Percentiles rank a stretch among this genome's conserved stretches.
Evolutionary conservation across 164 flowering plant species (phyloP).

Genomic region (Cinnamomum micranthum): DNA sequence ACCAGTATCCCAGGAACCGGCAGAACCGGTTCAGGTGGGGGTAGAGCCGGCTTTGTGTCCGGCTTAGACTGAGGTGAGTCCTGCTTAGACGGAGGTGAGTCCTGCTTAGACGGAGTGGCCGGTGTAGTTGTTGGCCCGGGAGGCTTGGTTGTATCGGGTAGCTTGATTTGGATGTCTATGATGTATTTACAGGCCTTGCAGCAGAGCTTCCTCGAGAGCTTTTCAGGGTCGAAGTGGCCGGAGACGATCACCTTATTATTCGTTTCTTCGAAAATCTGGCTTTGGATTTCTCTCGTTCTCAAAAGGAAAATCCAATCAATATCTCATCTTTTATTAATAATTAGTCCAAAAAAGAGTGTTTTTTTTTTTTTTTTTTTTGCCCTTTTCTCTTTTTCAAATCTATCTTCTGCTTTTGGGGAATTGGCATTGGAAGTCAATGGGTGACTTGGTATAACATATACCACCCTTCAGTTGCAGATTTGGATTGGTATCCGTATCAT

Average conservation of each 20-base stretch:
- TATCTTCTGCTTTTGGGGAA: not conserved
- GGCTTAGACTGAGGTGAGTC: too few relatives aligned
- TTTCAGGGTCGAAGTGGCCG: constrained; percentile 16
- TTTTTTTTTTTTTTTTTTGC: too few relatives aligned
- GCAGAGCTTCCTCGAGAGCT: constrained; percentile 8
- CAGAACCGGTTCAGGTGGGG: not conserved
- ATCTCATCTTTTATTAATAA: not conserved
- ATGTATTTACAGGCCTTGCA: constrained; percentile 15
- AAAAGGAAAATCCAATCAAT: not conserved
- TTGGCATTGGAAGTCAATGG: not conserved
- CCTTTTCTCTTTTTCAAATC: too few relatives aligned
- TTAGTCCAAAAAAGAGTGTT: too few relatives aligned
- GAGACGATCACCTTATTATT: constrained; percentile 14
- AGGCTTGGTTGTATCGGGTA: not conserved
- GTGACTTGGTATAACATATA: not conserved
- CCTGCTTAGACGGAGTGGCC: too few relatives aligned
- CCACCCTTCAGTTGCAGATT: too few relatives aligned
- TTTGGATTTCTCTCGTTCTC: constrained; percentile 12
- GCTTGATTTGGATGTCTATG: constrained; percentile 1
- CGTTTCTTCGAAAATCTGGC: constrained; percentile 7
- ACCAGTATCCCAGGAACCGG: not conserved
- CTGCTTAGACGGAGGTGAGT: too few relatives aligned
- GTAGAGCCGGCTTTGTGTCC: too few relatives aligned
- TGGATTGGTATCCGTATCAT: too few relatives aligned
- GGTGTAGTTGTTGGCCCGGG: too few relatives aligned